These are phyloP conservation scores for Lodderomyces pseudojiufengensis DNA, from an alignment of 1,139 yeast genomes.

Conservation along the genomic window DNA sequence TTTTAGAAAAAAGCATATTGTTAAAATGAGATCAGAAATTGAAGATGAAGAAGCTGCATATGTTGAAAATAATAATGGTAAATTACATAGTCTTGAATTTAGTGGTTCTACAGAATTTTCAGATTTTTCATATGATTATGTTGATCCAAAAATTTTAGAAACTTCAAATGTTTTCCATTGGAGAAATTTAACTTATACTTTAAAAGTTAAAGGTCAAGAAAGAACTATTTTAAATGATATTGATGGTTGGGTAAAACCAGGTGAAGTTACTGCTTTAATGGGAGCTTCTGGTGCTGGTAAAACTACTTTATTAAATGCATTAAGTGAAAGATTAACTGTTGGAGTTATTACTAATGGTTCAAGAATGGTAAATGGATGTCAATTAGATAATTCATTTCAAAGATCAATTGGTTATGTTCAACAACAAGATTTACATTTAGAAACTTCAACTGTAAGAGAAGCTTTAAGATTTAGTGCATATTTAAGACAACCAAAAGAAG, in stretches of 20 bases:
- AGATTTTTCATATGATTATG: conserved; percentile 26
- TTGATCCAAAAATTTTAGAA: conserved; percentile 10
- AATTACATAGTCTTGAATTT: conserved; percentile 15
- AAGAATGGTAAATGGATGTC: conserved; percentile 34
- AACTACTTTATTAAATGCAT: conserved; percentile 32
- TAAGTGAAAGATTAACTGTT: conserved; percentile 32
- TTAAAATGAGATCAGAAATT: conserved; percentile 7
- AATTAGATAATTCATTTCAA: conserved; percentile 32
- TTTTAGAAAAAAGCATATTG: conserved; percentile 29
- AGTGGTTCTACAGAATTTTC: conserved; percentile 18
- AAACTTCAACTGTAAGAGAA: conserved; percentile 36
- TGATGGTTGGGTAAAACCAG: conserved; percentile 57
- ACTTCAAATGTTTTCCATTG: conserved; percentile 56
- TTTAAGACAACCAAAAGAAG: conserved; percentile 31
- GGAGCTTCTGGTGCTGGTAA: conserved; percentile 39
- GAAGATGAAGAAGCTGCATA: conserved; percentile 7
- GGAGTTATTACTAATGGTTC: conserved; percentile 35
- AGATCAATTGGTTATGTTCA: conserved; percentile 42
- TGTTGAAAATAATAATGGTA: neutral
- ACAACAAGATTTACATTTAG: conserved; percentile 39
- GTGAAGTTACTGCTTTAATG: conserved; percentile 30
- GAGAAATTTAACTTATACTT: conserved; percentile 73
- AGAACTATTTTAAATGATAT: conserved; percentile 63
- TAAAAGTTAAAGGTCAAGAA: conserved; percentile 60
- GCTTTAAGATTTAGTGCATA: conserved; percentile 35